Percentiles rank a stretch among this genome's conserved stretches.
phyloP scores from a whole-genome alignment of 2,329 filamentous ascomycete genomes.

The Hawksworthiomyces lignivorus region DNA sequence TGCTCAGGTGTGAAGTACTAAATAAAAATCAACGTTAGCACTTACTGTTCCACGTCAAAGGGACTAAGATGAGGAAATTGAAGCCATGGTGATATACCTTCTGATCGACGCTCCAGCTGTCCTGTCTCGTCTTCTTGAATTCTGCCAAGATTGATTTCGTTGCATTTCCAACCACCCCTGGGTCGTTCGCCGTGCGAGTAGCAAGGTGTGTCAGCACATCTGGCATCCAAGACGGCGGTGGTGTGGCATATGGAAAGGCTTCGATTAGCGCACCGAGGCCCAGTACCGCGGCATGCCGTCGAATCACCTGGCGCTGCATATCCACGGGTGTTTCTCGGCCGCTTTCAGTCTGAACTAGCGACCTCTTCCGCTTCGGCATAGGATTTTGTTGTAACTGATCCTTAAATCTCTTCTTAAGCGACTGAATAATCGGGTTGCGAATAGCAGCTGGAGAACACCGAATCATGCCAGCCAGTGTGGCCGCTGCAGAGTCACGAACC shows the following conservation, averaged over 20 bases:
- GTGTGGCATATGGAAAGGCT: conserved; percentile 92
- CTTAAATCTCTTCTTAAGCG: conserved; percentile 74
- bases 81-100: conserved; percentile 54
- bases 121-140: conserved; percentile 98
- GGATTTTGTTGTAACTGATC: conserved; percentile 72
- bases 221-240: conserved; percentile 88
- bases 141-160: conserved; percentile 91
- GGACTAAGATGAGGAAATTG: background rate
- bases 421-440: conserved; percentile 67
- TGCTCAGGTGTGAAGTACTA: conserved; percentile 85
- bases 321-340: conserved; percentile 39
- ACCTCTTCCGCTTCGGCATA: conserved; percentile 64
- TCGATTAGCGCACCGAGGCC: conserved; percentile 87
- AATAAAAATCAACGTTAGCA: background rate
- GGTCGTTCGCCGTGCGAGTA: conserved; percentile 75
- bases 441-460: conserved; percentile 80
- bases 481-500: conserved; percentile 85
- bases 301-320: conserved; percentile 68
- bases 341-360: conserved; percentile 16
- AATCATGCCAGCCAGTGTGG: conserved; percentile 94
- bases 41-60: no score
- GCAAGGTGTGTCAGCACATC: conserved; percentile 83
- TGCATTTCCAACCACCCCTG: conserved; percentile 88
- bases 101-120: conserved; percentile 96
- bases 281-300: conserved; percentile 82